Conservation (phyloP, 1,284 basidiomycete species). For the Ustilago hordei region DNA sequence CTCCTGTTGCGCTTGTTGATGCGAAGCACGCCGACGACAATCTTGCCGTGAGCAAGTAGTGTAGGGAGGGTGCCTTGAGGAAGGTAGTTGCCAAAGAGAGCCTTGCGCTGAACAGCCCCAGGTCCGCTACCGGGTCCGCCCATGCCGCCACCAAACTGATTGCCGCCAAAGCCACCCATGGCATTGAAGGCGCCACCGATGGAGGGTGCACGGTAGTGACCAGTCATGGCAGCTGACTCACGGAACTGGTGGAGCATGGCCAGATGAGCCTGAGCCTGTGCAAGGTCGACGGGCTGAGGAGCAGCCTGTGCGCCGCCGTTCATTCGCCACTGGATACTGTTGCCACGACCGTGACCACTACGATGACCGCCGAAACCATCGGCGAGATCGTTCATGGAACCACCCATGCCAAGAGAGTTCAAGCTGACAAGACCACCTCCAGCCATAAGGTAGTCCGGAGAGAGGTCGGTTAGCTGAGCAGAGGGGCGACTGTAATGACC, state of each 20-base stretch:
- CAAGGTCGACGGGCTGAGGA: conserved; percentile 65
- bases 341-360: conserved; percentile 46
- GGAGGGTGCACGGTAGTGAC: conserved; percentile 95
- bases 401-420: conserved; percentile 49
- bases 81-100: conserved; percentile 97
- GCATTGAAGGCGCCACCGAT: conserved; percentile 94
- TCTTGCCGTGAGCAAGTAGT: conserved; percentile 94
- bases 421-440: conserved; percentile 66
- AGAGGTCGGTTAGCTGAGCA: conserved; percentile 63
- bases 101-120: conserved; percentile 88
- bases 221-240: conserved; percentile 76
- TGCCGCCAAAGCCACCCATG: conserved; percentile 74
- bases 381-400: conserved; percentile 55
- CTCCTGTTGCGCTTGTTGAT: conserved; percentile 99
- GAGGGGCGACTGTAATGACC: conserved; percentile 64
- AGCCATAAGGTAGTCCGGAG: conserved; percentile 67
- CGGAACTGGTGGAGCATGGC: conserved; percentile 97
- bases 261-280: conserved; percentile 83
- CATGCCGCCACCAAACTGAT: conserved; percentile 72
- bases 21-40: conserved; percentile 95
- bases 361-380: conserved; percentile 62
- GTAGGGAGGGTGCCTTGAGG: conserved; percentile 97
- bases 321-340: conserved; percentile 54
- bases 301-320: conserved; percentile 36
- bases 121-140: conserved; percentile 68